Evolutionary conservation across 495 filamentous ascomycete genomes (phyloP).

Genomic region (Neurospora tetrasperma): DNA sequence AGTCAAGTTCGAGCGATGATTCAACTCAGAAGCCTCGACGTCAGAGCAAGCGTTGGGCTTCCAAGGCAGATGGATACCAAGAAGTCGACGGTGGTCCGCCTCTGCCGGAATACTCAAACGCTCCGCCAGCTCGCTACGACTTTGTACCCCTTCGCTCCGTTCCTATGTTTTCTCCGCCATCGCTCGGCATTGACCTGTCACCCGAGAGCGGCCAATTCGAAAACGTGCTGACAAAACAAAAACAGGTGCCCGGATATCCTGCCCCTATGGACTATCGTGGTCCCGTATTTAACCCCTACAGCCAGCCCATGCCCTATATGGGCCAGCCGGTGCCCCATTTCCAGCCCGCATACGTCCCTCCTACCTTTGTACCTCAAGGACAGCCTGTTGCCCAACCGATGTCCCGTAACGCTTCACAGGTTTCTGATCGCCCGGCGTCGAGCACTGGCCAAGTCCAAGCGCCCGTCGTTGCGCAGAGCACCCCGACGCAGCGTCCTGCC

Average conservation of each 20-base stretch:
- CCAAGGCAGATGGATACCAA: constrained; percentile 15
- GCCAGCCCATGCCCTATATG: constrained; percentile 32
- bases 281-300: constrained; percentile 36
- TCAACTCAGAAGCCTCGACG: constrained; percentile 23
- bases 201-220: constrained; percentile 63
- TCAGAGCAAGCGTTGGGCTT: constrained; percentile 32
- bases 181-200: constrained; percentile 46
- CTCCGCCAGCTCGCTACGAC: constrained; percentile 13
- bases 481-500: constrained; percentile 41
- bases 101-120: constrained; percentile 17
- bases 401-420: constrained; percentile 75
- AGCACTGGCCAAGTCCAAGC: constrained; percentile 56
- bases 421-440: constrained; percentile 69
- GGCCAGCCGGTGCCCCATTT: constrained; percentile 34
- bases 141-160: constrained; percentile 22
- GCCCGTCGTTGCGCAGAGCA: constrained; percentile 35
- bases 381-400: constrained; percentile 52
- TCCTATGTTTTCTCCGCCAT: constrained; percentile 28
- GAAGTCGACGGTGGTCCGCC: constrained; percentile 13
- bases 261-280: constrained; percentile 15
- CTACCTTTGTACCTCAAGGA: constrained; percentile 31
- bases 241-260: constrained; percentile 44
- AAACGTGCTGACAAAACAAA: constrained; percentile 56
- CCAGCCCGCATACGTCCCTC: constrained; percentile 38
- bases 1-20: constrained; percentile 14